Evolutionary conservation across 768 basidiomycete species (phyloP), one percentile per base, ranked within the genome.

Genomic region (Boletus edulis): DNA sequence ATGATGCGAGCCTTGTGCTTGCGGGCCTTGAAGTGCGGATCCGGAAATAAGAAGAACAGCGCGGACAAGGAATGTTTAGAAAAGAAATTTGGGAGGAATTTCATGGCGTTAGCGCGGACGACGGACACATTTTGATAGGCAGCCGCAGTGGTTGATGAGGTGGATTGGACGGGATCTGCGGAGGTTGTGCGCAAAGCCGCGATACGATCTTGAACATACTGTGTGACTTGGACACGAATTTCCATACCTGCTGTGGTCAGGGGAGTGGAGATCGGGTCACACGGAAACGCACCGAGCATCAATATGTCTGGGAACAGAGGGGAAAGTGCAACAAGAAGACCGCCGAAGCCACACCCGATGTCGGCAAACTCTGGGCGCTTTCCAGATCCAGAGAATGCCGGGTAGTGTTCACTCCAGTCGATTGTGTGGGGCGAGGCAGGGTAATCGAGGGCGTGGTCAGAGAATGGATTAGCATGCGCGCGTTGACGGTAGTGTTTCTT

Each of bases 1-100:
- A 98, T 95, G 69, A 98, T 98, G 67, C 97, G 87, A 2, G 96
- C 96, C 76, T 99, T 99, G 79, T 98, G 96, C 72, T 99, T 99
- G 64, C 95, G 86, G 10, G 83, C 80, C 72, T 99, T 98, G 82
- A 99, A 99, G 71, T 98, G 97, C 0, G 97, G 97, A 72, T 99
- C 97, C 40, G 97, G 97, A 74, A 98, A 99, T 55, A 98, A 82
- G 78, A 99, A 98, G 76, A 99, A 99, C 47, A 99, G 79, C 46
- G 96, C 86, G 18, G 89, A 87, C 37, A 99, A 78, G 59, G 96
- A 96, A 54, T 86, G 86, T 68, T 95, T 94, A 22, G 80, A 68
- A 72, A 99, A 97, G 72, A 94, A 98, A 73, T 98, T 98, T 7
- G 95, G 91, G 52, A 98, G 79, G 72, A 98, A 98, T 75, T 98